Conservation (phyloP, 2,329 filamentous ascomycete species). For the Stylonectria norvegica region DNA sequence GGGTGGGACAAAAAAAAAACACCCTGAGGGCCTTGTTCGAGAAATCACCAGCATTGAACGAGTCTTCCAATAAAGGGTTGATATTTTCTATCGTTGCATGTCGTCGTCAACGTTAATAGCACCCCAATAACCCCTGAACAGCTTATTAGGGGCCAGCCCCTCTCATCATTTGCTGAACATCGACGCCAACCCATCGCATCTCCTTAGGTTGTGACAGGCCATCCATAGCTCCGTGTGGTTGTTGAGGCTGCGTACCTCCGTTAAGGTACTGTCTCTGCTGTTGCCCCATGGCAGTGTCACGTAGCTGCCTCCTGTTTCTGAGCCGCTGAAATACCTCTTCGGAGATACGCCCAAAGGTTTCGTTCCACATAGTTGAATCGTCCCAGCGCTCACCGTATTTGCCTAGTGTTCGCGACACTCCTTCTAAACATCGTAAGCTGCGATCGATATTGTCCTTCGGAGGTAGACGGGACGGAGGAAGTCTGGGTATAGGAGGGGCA, state of each 20-base stretch:
- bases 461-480: slow-evolving; percentile 34
- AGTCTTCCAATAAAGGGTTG: too few relatives aligned
- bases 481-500: slow-evolving; percentile 52
- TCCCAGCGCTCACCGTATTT: slow-evolving; percentile 60
- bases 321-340: slow-evolving; percentile 43
- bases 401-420: slow-evolving; percentile 50
- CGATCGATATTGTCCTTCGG: slow-evolving; percentile 51
- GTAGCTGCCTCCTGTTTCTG: slow-evolving; percentile 35
- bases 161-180: slow-evolving; percentile 43
- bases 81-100: too few relatives aligned
- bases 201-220: slow-evolving; percentile 31
- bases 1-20: too few relatives aligned
- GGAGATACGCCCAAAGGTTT: slow-evolving; percentile 51
- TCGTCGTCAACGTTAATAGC: too few relatives aligned
- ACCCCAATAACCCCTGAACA: too few relatives aligned
- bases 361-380: slow-evolving; percentile 51
- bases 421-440: slow-evolving; percentile 53
- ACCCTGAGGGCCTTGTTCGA: too few relatives aligned
- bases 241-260: slow-evolving; percentile 24
- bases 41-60: too few relatives aligned
- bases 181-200: slow-evolving; percentile 44
- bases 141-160: slow-evolving; percentile 18
- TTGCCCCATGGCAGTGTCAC: slow-evolving; percentile 30
- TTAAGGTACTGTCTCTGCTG: slow-evolving; percentile 35
- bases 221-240: slow-evolving; percentile 16